Percentiles rank a stretch among this genome's conserved stretches.
These are phyloP conservation scores for Trichoderma breve DNA, from an alignment of 2,329 filamentous ascomycete genomes.

Conservation along the genomic window DNA sequence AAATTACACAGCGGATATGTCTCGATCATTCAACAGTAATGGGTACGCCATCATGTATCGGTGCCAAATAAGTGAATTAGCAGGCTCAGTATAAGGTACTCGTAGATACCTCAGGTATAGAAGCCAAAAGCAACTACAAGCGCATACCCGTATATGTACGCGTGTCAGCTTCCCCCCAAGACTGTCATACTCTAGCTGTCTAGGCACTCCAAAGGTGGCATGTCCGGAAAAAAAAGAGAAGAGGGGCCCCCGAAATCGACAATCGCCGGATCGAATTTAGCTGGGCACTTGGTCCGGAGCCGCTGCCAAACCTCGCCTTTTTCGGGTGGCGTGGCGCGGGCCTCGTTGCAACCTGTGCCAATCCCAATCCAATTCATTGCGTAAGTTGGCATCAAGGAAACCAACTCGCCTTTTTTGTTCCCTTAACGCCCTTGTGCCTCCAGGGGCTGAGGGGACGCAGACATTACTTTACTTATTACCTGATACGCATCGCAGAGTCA, in stretches of 20 bases:
- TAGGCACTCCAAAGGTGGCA: not conserved
- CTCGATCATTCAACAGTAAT: not conserved
- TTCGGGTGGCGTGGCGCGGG: not conserved
- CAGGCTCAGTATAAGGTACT: not conserved
- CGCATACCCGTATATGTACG: not conserved
- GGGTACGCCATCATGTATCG: too few species aligned
- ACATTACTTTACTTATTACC: not conserved
- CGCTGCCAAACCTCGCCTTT: slow-evolving; percentile 1
- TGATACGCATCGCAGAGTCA: not conserved
- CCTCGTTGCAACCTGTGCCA: not conserved
- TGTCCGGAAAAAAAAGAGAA: not conserved
- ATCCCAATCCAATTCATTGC: not conserved
- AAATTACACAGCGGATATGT: not conserved
- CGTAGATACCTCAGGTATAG: not conserved
- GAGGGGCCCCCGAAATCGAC: not conserved
- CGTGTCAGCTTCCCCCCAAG: not conserved
- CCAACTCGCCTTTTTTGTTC: not conserved
- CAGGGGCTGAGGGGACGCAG: slow-evolving; percentile 12
- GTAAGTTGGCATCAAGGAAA: not conserved
- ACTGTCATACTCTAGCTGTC: not conserved
- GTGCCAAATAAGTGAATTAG: not conserved
- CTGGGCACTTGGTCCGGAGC: not conserved
- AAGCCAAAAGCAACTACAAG: not conserved
- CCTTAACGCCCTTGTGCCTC: slow-evolving; percentile 13
- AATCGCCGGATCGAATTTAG: not conserved